Percentiles rank a stretch among this genome's conserved stretches.
Conservation (phyloP, 2,329 filamentous ascomycete species). For the Penicillium sp. region DNA sequence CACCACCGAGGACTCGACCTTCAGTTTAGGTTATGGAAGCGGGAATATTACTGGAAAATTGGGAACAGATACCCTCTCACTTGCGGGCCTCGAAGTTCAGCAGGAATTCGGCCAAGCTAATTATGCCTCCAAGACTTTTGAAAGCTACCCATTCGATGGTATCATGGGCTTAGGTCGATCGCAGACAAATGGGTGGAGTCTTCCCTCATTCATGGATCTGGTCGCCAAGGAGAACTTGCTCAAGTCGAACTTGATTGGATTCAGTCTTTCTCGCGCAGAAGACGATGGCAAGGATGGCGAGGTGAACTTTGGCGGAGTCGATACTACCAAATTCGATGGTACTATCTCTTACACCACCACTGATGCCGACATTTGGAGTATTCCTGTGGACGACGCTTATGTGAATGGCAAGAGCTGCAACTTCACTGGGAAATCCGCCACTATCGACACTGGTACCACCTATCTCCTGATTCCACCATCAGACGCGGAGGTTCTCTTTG, state of each 20-base stretch:
- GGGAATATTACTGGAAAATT: constrained; percentile 70
- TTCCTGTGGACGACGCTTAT: constrained; percentile 66
- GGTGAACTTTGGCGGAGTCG: constrained; percentile 72
- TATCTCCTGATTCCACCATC: constrained; percentile 71
- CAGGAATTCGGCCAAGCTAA: constrained; percentile 73
- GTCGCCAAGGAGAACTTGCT: constrained; percentile 61
- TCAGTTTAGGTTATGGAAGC: constrained; percentile 71
- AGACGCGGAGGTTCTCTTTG: constrained; percentile 69
- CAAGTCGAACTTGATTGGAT: constrained; percentile 66
- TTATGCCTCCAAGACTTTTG: constrained; percentile 72
- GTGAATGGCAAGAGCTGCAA: constrained; percentile 61
- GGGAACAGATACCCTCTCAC: constrained; percentile 65
- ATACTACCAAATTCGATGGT: constrained; percentile 67
- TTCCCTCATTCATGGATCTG: constrained; percentile 67
- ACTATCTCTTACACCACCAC: constrained; percentile 67
- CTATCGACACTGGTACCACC: constrained; percentile 82
- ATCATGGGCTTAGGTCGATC: constrained; percentile 76
- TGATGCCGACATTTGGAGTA: constrained; percentile 67
- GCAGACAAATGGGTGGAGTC: constrained; percentile 49
- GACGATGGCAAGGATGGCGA: constrained; percentile 72
- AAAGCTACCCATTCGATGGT: constrained; percentile 79
- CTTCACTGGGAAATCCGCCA: constrained; percentile 60
- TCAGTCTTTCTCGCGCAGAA: constrained; percentile 67
- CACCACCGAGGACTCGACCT: constrained; percentile 54
- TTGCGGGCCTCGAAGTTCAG: constrained; percentile 65